Percentiles rank a stretch among this genome's conserved stretches.
Evolutionary conservation across 2,329 filamentous ascomycete genomes (phyloP).

Genomic region (Huntiella decipiens): DNA sequence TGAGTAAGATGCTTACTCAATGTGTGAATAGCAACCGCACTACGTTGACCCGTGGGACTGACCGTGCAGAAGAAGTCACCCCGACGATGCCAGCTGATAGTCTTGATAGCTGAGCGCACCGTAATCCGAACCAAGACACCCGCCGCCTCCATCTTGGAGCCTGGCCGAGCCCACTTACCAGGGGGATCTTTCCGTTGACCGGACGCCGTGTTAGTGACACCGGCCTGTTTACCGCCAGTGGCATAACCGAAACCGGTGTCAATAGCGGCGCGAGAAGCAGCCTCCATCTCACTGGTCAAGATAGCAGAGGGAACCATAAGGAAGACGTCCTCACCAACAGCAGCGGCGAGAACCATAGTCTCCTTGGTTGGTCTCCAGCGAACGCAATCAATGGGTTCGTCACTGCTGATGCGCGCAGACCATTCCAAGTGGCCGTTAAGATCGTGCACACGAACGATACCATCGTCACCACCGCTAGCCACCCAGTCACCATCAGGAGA

Average conservation of each 20-base stretch:
- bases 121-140: slow-evolving; percentile 67
- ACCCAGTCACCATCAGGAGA: slow-evolving; percentile 74
- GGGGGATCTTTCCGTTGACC: slow-evolving; percentile 52
- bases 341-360: slow-evolving; percentile 62
- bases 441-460: slow-evolving; percentile 80
- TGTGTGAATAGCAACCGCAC: slow-evolving; percentile 83
- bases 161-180: slow-evolving; percentile 69
- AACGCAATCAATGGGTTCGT: slow-evolving; percentile 67
- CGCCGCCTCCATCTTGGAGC: slow-evolving; percentile 50
- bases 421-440: slow-evolving; percentile 78
- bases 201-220: slow-evolving; percentile 25
- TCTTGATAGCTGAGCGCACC: slow-evolving; percentile 64
- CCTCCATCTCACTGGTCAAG: slow-evolving; percentile 54
- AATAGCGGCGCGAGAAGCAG: slow-evolving; percentile 54
- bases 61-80: slow-evolving; percentile 92
- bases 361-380: slow-evolving; percentile 78
- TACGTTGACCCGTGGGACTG: slow-evolving; percentile 57
- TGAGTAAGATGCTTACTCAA: slow-evolving; percentile 89
- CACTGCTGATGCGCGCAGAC: slow-evolving; percentile 58
- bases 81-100: slow-evolving; percentile 79
- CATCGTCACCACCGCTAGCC: slow-evolving; percentile 86
- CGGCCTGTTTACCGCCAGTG: slow-evolving; percentile 40
- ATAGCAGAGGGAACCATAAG: slow-evolving; percentile 59
- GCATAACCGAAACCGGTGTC: slow-evolving; percentile 90
- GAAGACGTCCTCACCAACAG: slow-evolving; percentile 68